Evolutionary conservation across 164 flowering plant genomes (phyloP).

Genomic region (Sextonia rubra): DNA sequence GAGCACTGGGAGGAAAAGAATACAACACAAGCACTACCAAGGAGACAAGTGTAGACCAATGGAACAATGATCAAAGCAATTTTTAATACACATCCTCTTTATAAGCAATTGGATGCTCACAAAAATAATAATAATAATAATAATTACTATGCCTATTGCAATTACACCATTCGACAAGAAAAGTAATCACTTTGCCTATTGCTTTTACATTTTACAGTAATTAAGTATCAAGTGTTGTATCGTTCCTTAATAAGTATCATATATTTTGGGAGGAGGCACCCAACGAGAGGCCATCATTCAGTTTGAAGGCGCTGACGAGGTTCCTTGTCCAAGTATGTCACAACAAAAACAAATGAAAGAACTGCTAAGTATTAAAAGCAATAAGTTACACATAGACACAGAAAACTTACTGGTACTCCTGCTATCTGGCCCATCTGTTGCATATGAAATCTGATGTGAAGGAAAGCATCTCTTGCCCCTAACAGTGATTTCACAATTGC

Average conservation of each 20-base stretch:
- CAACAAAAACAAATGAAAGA: too few species aligned
- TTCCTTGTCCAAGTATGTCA: too few species aligned
- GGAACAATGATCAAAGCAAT: too few species aligned
- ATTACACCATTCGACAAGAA: too few species aligned
- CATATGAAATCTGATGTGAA: constrained; percentile 69
- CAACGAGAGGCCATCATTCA: too few species aligned
- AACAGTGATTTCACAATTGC: constrained; percentile 61
- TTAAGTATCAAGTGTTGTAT: too few species aligned
- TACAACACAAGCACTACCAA: neutral
- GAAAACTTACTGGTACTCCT: constrained; percentile 72
- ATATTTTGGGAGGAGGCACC: too few species aligned
- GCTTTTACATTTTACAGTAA: neutral
- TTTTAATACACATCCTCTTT: neutral
- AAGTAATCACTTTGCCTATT: too few species aligned
- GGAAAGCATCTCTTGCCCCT: constrained; percentile 80
- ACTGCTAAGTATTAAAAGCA: too few species aligned
- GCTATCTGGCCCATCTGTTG: constrained; percentile 90
- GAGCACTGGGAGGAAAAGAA: neutral
- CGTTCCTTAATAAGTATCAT: too few species aligned
- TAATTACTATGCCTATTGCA: neutral
- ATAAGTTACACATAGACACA: neutral
- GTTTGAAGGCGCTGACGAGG: too few species aligned
- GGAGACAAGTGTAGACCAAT: neutral
- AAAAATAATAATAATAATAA: too few species aligned
- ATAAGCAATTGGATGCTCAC: neutral